phyloP scores from a whole-genome alignment of 2,329 filamentous ascomycete genomes.

The Ascochyta clinopodiicola region DNA sequence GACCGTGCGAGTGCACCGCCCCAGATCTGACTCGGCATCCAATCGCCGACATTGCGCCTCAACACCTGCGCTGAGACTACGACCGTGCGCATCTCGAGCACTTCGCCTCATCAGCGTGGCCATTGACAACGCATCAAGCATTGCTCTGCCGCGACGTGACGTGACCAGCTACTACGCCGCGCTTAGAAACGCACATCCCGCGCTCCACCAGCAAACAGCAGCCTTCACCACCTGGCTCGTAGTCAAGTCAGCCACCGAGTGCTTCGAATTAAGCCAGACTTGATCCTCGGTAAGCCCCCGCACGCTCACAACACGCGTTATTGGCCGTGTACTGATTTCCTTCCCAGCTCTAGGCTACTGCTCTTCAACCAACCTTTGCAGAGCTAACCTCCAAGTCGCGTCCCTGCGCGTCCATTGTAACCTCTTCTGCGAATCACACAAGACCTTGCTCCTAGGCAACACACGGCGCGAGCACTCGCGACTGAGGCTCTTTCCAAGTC shows the following conservation, averaged over 20 bases:
- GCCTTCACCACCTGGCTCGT: slow-evolving; percentile 28
- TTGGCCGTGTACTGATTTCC: slow-evolving; percentile 42
- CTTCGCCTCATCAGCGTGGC: slow-evolving; percentile 49
- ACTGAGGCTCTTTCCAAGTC: slow-evolving; percentile 24
- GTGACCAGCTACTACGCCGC: slow-evolving; percentile 42
- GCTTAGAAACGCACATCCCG: slow-evolving; percentile 41
- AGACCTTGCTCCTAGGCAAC: slow-evolving; percentile 35
- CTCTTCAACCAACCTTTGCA: slow-evolving; percentile 38
- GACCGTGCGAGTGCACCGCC: slow-evolving; percentile 42
- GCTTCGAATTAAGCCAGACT: slow-evolving; percentile 23
- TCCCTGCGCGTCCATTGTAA: slow-evolving; percentile 29
- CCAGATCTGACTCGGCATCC: slow-evolving; percentile 33
- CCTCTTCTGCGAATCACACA: slow-evolving; percentile 30
- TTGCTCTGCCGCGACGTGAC: slow-evolving; percentile 48
- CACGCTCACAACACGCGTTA: slow-evolving; percentile 25
- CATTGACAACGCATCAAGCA: slow-evolving; percentile 54
- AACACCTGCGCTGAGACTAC: slow-evolving; percentile 37
- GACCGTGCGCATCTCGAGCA: slow-evolving; percentile 39
- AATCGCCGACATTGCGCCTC: slow-evolving; percentile 41
- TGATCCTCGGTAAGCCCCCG: slow-evolving; percentile 33
- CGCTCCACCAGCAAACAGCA: slow-evolving; percentile 43
- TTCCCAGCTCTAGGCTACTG: slow-evolving; percentile 42
- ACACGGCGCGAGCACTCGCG: slow-evolving; percentile 19
- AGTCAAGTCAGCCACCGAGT: slow-evolving; percentile 27
- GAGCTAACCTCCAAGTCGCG: slow-evolving; percentile 33